A percentile compares a stretch with the other conserved stretches of the same genome.
These are phyloP conservation scores for Colletotrichum navitas DNA, from an alignment of 2,329 filamentous ascomycete species.

Conservation along the genomic window DNA sequence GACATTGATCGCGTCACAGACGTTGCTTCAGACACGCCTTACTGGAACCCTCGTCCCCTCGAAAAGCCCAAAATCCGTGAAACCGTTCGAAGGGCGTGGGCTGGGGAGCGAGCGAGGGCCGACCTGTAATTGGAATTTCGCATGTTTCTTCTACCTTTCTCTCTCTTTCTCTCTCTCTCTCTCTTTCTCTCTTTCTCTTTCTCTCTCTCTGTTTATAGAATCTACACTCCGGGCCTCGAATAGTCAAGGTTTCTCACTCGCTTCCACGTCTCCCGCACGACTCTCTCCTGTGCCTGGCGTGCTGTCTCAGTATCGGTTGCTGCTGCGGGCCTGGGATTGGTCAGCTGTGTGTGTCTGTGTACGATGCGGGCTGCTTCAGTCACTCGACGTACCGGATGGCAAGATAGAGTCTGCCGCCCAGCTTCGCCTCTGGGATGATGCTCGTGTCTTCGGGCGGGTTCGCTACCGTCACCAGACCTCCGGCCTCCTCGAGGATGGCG, in stretches of 20 bases:
- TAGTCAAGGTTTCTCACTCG: slow-evolving; percentile 77
- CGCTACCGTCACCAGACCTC: slow-evolving; percentile 79
- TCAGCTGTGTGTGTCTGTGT: slow-evolving; percentile 25
- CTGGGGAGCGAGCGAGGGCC: slow-evolving; percentile 66
- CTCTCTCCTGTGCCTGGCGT: slow-evolving; percentile 75
- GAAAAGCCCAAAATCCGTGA: slow-evolving; percentile 65
- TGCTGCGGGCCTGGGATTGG: slow-evolving; percentile 69
- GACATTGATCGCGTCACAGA: slow-evolving; percentile 69
- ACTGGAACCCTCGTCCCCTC: slow-evolving; percentile 68
- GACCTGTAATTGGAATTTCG: slow-evolving; percentile 56
- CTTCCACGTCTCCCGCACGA: slow-evolving; percentile 79
- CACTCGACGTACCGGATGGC: slow-evolving; percentile 69
- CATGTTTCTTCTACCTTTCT: neutral
- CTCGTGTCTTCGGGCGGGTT: slow-evolving; percentile 74
- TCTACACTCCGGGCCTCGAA: slow-evolving; percentile 68
- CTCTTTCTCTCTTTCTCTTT: no score
- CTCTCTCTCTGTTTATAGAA: neutral
- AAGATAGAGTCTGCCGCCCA: slow-evolving; percentile 78
- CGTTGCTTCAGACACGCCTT: slow-evolving; percentile 67
- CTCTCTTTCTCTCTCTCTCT: neutral
- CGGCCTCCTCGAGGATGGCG: slow-evolving; percentile 79
- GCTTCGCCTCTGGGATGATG: slow-evolving; percentile 68
- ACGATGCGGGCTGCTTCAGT: neutral
- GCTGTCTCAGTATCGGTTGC: slow-evolving; percentile 71
- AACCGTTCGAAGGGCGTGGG: slow-evolving; percentile 68